Evolutionary conservation across 2,329 filamentous ascomycete species (phyloP).

Genomic region (Cladobotryum protrusum): DNA sequence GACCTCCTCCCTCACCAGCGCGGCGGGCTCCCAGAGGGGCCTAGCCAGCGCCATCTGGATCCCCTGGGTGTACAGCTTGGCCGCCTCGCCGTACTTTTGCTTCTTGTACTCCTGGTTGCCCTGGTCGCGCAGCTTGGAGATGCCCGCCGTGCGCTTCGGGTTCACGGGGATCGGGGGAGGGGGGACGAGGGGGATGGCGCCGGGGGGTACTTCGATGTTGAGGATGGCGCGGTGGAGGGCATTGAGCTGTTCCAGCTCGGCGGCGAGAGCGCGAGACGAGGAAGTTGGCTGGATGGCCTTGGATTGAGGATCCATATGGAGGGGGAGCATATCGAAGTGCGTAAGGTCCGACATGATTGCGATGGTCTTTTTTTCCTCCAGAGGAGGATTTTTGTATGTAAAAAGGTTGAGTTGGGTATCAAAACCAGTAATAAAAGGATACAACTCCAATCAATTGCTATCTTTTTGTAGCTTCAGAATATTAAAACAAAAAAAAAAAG

Average conservation of each 20-base stretch:
- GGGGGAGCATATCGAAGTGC: slow-evolving; percentile 74
- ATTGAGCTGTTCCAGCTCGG: slow-evolving; percentile 71
- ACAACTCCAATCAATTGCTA: too few species aligned
- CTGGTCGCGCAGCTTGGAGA: slow-evolving; percentile 83
- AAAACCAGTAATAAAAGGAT: too few species aligned
- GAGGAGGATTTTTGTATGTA: neutral
- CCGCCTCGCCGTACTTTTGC: slow-evolving; percentile 64
- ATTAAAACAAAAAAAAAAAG: too few species aligned
- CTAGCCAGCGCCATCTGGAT: slow-evolving; percentile 81
- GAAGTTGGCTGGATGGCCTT: slow-evolving; percentile 59
- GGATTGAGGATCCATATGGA: slow-evolving; percentile 73
- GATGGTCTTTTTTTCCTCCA: neutral
- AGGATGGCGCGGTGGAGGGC: slow-evolving; percentile 69
- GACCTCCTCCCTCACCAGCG: slow-evolving; percentile 79
- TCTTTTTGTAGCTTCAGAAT: too few species aligned
- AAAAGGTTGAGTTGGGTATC: too few species aligned
- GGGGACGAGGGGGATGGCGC: slow-evolving; percentile 58
- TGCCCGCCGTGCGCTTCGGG: slow-evolving; percentile 81
- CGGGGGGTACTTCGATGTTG: slow-evolving; percentile 39
- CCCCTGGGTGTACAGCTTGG: slow-evolving; percentile 76
- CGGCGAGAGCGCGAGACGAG: slow-evolving; percentile 45
- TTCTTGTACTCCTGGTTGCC: slow-evolving; percentile 82
- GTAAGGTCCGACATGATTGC: slow-evolving; percentile 53
- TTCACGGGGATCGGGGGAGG: slow-evolving; percentile 87
- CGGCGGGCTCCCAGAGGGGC: slow-evolving; percentile 81